Evolutionary conservation across 2,329 filamentous ascomycete species (phyloP), one percentile per base, ranked within the genome.

Genomic region (Penicillium rolfsii): DNA sequence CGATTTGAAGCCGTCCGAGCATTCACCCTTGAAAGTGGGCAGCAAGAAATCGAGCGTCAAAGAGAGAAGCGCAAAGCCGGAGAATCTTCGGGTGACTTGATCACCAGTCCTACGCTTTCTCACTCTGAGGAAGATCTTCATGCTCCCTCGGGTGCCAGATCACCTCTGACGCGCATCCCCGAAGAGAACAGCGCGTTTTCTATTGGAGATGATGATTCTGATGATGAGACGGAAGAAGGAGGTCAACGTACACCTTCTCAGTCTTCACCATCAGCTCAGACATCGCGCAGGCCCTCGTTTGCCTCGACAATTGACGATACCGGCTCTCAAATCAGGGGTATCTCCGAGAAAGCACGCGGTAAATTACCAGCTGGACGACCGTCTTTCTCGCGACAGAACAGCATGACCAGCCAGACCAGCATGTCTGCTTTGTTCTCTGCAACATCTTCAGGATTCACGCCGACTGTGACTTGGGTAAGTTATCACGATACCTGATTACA

Each of bases 281-380:
- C 79, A 19, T 85, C 84, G 19, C 84, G 87, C 40, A 85, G 89
- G 24, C 88, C 90, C 4, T 94, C 91, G 0, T 81, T 90, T 22
- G 86, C 87, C 30, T 85, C 84, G 0, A 86, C 86, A 0, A 79
- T 85, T 0, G 92, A 96, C 61, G 93, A 96, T 62, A 89, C 90
- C 4, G 86, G 96, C 9, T 93, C 92, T 14, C 83, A 88, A 73
- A 76, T 96, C 33, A 86, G 91, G 59, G 93, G 93, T 57, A 97
- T 98, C 91, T 97, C 94, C 22, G 95, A 98, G 77, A 99, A 98
- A 76, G 95, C 95, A 16, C 84, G 95, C 53, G 95, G 95, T 7
- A 99, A 99, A 77, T 92, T 96, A 87, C 95, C 94, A 30, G 92
- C 91, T 12, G 90, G 91, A 1, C 83, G 89, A 53, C 85, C 86